phyloP scores from a whole-genome alignment of 2,329 filamentous ascomycete genomes.

The Fusarium cyanostomum region DNA sequence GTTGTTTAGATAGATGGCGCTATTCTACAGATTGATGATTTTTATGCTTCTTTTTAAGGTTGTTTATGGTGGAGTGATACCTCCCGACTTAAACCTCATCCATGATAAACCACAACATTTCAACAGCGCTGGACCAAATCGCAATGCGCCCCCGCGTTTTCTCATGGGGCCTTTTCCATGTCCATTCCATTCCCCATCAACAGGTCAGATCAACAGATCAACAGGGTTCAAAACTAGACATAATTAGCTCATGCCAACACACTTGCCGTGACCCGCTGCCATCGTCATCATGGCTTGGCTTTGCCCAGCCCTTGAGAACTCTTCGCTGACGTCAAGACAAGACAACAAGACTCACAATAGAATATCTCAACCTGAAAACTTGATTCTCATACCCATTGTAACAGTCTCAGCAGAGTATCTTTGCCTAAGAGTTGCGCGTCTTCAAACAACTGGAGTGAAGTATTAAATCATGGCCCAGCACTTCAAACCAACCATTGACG shows the following conservation, averaged over 20 bases:
- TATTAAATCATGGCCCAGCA: conserved; percentile 33
- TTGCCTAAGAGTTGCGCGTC: not conserved
- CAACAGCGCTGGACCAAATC: too few species aligned
- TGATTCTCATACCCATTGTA: not conserved
- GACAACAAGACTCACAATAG: not conserved
- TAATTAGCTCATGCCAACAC: conserved; percentile 7
- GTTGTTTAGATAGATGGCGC: not conserved
- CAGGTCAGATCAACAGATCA: conserved; percentile 9
- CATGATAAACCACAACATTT: too few species aligned
- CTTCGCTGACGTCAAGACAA: conserved; percentile 33
- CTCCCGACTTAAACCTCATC: not conserved
- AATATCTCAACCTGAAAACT: not conserved
- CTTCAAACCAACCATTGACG: conserved; percentile 40
- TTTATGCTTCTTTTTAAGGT: conserved; percentile 23
- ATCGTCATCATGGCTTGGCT: conserved; percentile 34
- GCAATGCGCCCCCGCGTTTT: too few species aligned
- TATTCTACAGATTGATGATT: not conserved
- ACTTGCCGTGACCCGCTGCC: conserved; percentile 35
- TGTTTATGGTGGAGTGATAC: conserved; percentile 1
- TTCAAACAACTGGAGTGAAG: too few species aligned
- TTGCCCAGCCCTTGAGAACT: not conserved
- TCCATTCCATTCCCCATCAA: conserved; percentile 20
- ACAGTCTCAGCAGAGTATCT: not conserved
- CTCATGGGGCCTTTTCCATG: not conserved
- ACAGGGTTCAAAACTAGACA: not conserved